Percentiles rank a stretch among this genome's conserved stretches.
Evolutionary conservation across 139 green algal genomes (phyloP).

Genomic region (Parachlorella kessleri): DNA sequence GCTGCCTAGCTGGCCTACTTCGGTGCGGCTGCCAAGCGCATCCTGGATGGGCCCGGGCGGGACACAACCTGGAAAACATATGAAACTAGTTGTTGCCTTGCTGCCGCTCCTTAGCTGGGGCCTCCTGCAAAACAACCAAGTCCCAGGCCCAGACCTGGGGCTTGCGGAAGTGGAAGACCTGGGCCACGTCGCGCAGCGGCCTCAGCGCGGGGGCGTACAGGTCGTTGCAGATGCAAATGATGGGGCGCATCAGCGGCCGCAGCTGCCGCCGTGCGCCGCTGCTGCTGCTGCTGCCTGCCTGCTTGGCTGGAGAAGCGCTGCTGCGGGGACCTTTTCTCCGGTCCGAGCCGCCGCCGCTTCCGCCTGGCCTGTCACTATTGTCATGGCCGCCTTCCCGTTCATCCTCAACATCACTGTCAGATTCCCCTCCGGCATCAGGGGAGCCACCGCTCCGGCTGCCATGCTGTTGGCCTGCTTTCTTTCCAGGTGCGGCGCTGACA

Average conservation of each 20-base stretch:
- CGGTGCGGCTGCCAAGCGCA: too few relatives aligned
- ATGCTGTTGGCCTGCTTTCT: constrained; percentile 4
- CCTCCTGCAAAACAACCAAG: too few relatives aligned
- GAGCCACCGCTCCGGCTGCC: not conserved
- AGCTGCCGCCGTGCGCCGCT: constrained; percentile 19
- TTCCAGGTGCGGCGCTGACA: constrained; percentile 26
- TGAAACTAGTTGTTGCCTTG: too few relatives aligned
- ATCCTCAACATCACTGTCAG: constrained; percentile 26
- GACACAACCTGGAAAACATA: too few relatives aligned
- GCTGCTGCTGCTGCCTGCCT: not conserved
- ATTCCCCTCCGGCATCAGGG: not conserved
- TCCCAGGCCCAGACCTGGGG: constrained; percentile 30
- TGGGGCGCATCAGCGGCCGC: constrained; percentile 68
- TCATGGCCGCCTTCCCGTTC: not conserved
- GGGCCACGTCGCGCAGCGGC: constrained; percentile 81
- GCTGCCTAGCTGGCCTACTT: too few relatives aligned
- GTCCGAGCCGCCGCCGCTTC: not conserved
- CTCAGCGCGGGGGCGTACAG: constrained; percentile 88
- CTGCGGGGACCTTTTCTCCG: not conserved
- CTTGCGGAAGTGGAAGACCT: constrained; percentile 72
- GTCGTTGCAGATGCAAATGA: constrained; percentile 99
- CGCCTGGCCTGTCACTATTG: not conserved
- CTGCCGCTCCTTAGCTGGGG: too few relatives aligned
- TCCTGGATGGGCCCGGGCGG: too few relatives aligned
- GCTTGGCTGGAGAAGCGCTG: not conserved